Conservation (phyloP, 176 grass and related monocot species). For the Juncus effusus region DNA sequence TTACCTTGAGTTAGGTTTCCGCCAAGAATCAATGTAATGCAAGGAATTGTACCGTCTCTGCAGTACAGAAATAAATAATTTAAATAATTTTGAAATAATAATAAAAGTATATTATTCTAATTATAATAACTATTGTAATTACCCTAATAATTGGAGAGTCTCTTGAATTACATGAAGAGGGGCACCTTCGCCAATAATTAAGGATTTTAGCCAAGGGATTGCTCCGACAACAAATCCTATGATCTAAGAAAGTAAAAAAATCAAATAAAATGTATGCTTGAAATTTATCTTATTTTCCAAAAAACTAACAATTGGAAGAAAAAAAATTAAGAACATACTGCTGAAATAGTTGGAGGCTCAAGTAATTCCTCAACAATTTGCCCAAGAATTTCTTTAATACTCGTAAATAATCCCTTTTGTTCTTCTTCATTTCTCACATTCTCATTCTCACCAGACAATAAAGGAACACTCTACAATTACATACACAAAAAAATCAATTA, state of each 20-base stretch:
- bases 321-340: slow-evolving; percentile 34
- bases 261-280: neutral
- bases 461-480: slow-evolving; percentile 45
- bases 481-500: slow-evolving; percentile 15
- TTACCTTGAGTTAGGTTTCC: slow-evolving; percentile 78
- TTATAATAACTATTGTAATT: neutral
- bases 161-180: slow-evolving; percentile 46
- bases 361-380: slow-evolving; percentile 62
- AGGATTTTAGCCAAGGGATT: slow-evolving; percentile 43
- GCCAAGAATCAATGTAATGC: slow-evolving; percentile 82
- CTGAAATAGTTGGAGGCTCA: slow-evolving; percentile 69
- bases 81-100: neutral
- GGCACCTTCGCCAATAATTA: slow-evolving; percentile 35
- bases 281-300: slow-evolving; percentile 10
- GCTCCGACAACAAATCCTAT: slow-evolving; percentile 63
- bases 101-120: neutral
- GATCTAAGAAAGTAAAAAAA: slow-evolving; percentile 33
- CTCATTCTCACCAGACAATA: slow-evolving; percentile 38
- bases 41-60: slow-evolving; percentile 78
- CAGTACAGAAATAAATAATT: neutral
- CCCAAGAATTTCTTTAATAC: slow-evolving; percentile 42
- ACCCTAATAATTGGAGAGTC: slow-evolving; percentile 69
- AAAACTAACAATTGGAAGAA: neutral
- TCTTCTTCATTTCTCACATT: neutral
- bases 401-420: slow-evolving; percentile 50